Base-by-base conservation (phyloP, 2,329 filamentous ascomycete genomes). In the Parastagonospora avenae region DNA sequence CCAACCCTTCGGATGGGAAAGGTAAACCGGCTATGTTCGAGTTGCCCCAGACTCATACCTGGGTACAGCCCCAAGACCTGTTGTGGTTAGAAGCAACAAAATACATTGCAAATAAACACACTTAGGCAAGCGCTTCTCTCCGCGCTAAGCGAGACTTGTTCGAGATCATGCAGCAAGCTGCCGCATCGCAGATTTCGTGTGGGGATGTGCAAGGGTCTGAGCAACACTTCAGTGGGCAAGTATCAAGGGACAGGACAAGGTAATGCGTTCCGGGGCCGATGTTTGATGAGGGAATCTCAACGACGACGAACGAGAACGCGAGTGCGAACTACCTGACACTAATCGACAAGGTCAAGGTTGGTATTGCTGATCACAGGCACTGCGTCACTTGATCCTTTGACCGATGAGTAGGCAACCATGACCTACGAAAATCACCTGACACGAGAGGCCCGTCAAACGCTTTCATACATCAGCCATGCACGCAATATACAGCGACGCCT, bases 141-240 rank as follows among this genome's bases (percentile, higher is more conserved):
- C 50, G 42, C 46, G 14, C 10, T 32, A 33, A 39, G 43, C 43
- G 42, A 50, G 47, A 38, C 40, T 41, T 49, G 49, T 48, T 58
- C 51, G 44, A 58, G 57, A 59, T 59, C 52, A 58, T 62, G 59
- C 59, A 61, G 46, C 43, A 44, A 35, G 35, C 19, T 46, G 35
- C 33, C 46, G 19, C 47, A 55, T 58, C 50, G 50, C 45, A 40
- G 16, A 42, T 41, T 48, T 54, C 19, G 47, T 52, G 48, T 54
- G 55, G 53, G 51, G 46, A 49, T 50, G 35, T 46, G 38, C 48
- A 58, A 51, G 59, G 40, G 24, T 46, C 19, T 5, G 19, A 24
- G 19, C 19, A 24, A 24, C 9, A 11, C 29, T 9, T 42, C 32
- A 32, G 24, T 32, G 16, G 33, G n/a, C 40, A 12, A 32, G 43